Conservation (phyloP, 169 alveolate genomes). For the Eimeria necatrix region DNA sequence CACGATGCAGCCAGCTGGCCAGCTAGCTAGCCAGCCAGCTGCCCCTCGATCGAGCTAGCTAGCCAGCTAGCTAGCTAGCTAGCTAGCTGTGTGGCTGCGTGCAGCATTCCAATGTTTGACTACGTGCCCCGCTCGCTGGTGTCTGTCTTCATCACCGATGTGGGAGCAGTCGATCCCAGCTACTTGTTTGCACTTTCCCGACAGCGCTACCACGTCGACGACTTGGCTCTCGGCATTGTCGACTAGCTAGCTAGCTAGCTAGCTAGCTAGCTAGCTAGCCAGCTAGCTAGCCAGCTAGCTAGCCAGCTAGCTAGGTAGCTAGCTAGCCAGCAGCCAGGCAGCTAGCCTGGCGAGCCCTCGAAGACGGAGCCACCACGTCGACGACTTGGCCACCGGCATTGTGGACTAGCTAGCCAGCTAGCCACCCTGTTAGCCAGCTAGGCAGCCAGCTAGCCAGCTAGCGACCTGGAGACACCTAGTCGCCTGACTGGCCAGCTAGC, state of each 20-base stretch:
- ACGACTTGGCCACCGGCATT: slow-evolving; percentile 23
- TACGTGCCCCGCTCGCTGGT: slow-evolving; percentile 38
- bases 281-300: too few relatives aligned
- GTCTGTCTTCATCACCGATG: slow-evolving; percentile 50
- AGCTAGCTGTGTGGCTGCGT: not conserved
- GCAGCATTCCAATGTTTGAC: slow-evolving; percentile 61
- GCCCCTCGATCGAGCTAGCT: too few relatives aligned
- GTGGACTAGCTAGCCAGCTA: slow-evolving; percentile 4
- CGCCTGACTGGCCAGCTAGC: too few relatives aligned
- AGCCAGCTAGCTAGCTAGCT: too few relatives aligned
- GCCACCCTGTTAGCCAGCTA: not conserved
- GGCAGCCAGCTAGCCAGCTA: not conserved
- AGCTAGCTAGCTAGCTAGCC: too few relatives aligned
- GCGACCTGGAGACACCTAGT: too few relatives aligned
- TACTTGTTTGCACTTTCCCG: slow-evolving; percentile 17
- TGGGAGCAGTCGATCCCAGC: slow-evolving; percentile 48
- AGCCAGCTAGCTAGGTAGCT: too few relatives aligned
- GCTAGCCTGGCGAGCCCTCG: too few relatives aligned
- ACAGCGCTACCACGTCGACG: slow-evolving; percentile 68
- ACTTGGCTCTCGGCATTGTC: slow-evolving; percentile 20
- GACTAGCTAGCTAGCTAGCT: too few relatives aligned
- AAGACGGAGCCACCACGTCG: slow-evolving; percentile 51
- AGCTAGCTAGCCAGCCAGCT: too few relatives aligned
- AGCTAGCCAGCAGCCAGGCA: too few relatives aligned
- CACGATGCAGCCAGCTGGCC: too few relatives aligned